Evolutionary conservation across 2,329 filamentous ascomycete species (phyloP).

Genomic region (Penicillium sp.): DNA sequence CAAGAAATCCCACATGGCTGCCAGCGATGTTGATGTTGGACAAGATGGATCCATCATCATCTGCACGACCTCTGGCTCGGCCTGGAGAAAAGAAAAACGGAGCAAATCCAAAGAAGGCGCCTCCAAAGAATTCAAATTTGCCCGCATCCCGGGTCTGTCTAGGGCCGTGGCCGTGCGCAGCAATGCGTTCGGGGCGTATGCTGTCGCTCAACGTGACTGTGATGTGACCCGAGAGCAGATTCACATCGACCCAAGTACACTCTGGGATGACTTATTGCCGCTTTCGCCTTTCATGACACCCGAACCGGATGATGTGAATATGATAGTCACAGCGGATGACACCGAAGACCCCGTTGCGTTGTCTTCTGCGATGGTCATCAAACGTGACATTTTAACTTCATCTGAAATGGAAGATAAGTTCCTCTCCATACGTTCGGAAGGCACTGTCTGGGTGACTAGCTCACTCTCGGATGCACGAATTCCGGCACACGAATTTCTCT

Average conservation of each 20-base stretch:
- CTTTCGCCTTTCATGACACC: conserved; percentile 68
- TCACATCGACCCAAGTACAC: conserved; percentile 60
- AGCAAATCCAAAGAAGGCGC: conserved; percentile 73
- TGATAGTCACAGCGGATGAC: conserved; percentile 42
- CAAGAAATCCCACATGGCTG: conserved; percentile 78
- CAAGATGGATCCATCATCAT: conserved; percentile 94
- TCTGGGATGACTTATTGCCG: conserved; percentile 72
- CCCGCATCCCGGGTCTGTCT: conserved; percentile 82
- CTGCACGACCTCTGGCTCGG: conserved; percentile 85
- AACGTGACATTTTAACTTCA: conserved; percentile 43
- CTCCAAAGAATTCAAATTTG: conserved; percentile 91
- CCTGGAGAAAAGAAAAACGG: conserved; percentile 85
- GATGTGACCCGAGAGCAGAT: conserved; percentile 75
- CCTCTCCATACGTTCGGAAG: conserved; percentile 23
- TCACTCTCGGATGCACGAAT: conserved; percentile 67
- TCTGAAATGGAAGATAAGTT: conserved; percentile 47
- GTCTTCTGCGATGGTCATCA: conserved; percentile 31
- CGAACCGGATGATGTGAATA: conserved; percentile 33
- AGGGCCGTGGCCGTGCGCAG: conserved; percentile 80
- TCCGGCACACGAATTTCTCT: conserved; percentile 78
- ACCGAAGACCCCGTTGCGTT: conserved; percentile 33
- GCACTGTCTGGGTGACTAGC: conserved; percentile 49
- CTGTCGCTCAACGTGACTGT: conserved; percentile 79
- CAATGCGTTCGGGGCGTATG: conserved; percentile 86
- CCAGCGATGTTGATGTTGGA: conserved; percentile 80